Evolutionary conservation across 1,284 basidiomycete genomes (phyloP).

Genomic region (Trichosporon ovoides): DNA sequence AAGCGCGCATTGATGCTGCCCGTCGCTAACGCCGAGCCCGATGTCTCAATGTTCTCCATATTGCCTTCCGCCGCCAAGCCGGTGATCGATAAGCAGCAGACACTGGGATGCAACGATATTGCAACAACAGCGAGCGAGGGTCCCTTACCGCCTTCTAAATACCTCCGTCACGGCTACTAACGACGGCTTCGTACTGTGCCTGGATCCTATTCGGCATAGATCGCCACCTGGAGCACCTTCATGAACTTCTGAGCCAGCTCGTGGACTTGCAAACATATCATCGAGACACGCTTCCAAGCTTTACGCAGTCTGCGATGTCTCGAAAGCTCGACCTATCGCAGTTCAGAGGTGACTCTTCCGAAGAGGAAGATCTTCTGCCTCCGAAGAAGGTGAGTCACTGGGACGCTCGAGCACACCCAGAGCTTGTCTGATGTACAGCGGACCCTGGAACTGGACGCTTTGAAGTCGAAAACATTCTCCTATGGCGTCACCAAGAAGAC

Average conservation of each 20-base stretch:
- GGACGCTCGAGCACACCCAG: neutral
- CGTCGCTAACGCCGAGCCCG: slow-evolving; percentile 21
- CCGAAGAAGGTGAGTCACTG: slow-evolving; percentile 26
- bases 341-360: slow-evolving; percentile 45
- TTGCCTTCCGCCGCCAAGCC: neutral
- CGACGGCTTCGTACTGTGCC: neutral
- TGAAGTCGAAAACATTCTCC: slow-evolving; percentile 47
- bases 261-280: too few species aligned
- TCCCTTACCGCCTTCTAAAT: neutral
- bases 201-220: too few species aligned
- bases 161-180: neutral
- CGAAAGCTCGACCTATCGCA: slow-evolving; percentile 42
- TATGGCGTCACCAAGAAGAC: slow-evolving; percentile 50
- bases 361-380: slow-evolving; percentile 35
- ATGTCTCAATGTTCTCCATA: slow-evolving; percentile 22
- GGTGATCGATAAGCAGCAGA: neutral
- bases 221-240: too few species aligned
- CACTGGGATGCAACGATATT: neutral
- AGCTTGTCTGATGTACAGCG: neutral
- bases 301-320: slow-evolving; percentile 25
- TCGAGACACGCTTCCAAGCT: neutral
- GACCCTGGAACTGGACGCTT: slow-evolving; percentile 36
- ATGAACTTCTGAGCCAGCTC: too few species aligned
- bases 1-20: slow-evolving; percentile 48
- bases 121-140: neutral